phyloP scores from a whole-genome alignment of 176 grass and related monocot species.

The Elymus sibiricus region DNA sequence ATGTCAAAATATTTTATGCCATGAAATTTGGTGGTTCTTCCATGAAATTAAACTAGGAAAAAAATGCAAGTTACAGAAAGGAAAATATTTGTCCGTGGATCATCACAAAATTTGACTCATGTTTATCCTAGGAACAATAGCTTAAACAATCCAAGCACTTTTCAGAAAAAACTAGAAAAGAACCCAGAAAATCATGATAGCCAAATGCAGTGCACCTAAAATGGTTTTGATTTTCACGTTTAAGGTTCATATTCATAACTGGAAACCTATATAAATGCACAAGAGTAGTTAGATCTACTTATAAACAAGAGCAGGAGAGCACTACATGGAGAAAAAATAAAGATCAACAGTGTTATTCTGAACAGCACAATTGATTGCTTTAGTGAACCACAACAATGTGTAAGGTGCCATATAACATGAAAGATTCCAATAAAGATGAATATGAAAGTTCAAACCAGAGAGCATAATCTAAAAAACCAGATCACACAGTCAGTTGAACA shows the following conservation, averaged over 20 bases:
- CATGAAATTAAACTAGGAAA: conserved; percentile 25
- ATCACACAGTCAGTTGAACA: background rate
- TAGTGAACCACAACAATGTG: background rate
- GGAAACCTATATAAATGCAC: background rate
- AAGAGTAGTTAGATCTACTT: background rate
- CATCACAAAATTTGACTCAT: conserved; percentile 6
- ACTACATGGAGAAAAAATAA: background rate
- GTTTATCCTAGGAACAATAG: background rate
- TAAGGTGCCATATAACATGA: conserved; percentile 3
- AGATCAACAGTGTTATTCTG: background rate
- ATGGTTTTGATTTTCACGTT: background rate
- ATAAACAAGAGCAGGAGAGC: background rate
- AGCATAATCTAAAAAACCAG: background rate
- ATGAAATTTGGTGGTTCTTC: conserved; percentile 11
- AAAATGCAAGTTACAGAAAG: background rate
- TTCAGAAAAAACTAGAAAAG: background rate
- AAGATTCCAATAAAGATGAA: background rate
- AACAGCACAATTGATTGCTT: background rate
- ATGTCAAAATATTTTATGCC: background rate
- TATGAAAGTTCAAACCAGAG: background rate
- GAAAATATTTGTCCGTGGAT: background rate
- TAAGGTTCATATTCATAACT: conserved; percentile 12
- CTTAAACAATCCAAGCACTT: conserved; percentile 12
- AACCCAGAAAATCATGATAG: conserved; percentile 14
- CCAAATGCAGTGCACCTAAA: background rate